Percentiles rank a stretch among this genome's conserved stretches.
Evolutionary conservation across 148 eudicot species (phyloP).

Genomic region (Diospyros kaki): DNA sequence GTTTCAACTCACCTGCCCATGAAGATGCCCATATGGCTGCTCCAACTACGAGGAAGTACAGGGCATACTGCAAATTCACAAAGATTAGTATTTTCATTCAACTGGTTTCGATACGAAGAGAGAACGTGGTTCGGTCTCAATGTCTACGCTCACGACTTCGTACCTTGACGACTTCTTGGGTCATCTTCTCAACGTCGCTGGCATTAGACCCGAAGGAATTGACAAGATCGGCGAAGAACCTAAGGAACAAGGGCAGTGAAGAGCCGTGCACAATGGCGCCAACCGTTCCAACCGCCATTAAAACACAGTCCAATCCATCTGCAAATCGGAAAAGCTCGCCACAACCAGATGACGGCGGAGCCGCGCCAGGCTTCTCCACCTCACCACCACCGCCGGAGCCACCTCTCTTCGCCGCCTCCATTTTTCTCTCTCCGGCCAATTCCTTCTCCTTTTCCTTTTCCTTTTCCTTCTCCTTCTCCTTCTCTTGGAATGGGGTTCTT

Average conservation of each 20-base stretch:
- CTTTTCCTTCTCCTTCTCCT: not conserved
- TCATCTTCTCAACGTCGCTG: slow-evolving; percentile 75
- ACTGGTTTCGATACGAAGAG: too few species aligned
- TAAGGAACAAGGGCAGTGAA: slow-evolving; percentile 70
- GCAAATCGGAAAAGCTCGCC: slow-evolving; percentile 85
- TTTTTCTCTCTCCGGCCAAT: not conserved
- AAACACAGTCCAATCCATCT: slow-evolving; percentile 57
- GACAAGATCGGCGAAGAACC: slow-evolving; percentile 93
- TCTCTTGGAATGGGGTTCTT: not conserved
- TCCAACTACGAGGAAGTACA: slow-evolving; percentile 84
- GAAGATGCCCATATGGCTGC: slow-evolving; percentile 97
- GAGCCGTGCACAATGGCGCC: slow-evolving; percentile 91
- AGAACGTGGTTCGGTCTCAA: too few species aligned
- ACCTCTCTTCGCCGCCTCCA: slow-evolving; percentile 25
- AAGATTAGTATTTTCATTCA: not conserved
- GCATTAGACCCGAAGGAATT: slow-evolving; percentile 84
- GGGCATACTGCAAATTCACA: slow-evolving; percentile 62
- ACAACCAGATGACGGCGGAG: slow-evolving; percentile 37
- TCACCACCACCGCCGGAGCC: not conserved
- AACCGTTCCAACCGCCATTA: slow-evolving; percentile 69
- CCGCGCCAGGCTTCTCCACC: slow-evolving; percentile 29
- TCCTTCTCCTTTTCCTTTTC: slow-evolving; percentile 7
- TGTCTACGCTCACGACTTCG: not conserved
- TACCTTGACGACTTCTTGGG: slow-evolving; percentile 77
- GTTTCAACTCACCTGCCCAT: slow-evolving; percentile 61